Evolutionary conservation across 441 rosid species (phyloP).

Genomic region (Croton laevigatus): DNA sequence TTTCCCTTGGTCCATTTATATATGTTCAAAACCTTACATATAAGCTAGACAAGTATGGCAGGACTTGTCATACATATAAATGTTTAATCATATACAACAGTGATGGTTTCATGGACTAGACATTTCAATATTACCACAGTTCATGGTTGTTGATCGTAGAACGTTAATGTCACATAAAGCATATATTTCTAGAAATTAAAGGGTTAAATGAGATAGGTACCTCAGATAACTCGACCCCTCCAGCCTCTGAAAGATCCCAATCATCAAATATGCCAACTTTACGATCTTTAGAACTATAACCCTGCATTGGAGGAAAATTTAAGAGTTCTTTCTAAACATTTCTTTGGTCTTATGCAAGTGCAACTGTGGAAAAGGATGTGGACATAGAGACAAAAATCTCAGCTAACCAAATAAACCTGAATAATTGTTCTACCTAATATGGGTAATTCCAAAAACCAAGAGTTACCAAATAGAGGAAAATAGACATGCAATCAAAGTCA

Average conservation of each 20-base stretch:
- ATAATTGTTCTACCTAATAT: background rate
- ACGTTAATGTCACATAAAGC: conserved; percentile 3
- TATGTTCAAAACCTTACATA: background rate
- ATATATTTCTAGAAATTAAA: conserved; percentile 8
- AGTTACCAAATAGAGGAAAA: background rate
- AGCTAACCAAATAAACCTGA: background rate
- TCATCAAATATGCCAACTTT: conserved; percentile 72
- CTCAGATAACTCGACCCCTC: conserved; percentile 67
- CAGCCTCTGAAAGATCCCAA: conserved; percentile 91
- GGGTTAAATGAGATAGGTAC: conserved; percentile 34
- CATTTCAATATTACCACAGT: background rate
- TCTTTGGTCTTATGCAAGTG: background rate
- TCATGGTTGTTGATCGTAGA: conserved; percentile 6
- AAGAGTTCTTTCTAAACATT: background rate
- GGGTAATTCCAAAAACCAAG: background rate
- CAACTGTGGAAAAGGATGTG: background rate
- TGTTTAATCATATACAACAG: conserved; percentile 7
- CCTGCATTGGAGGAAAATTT: conserved; percentile 43
- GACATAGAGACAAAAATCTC: background rate
- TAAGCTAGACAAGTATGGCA: background rate
- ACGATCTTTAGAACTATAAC: conserved; percentile 81
- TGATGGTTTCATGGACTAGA: background rate
- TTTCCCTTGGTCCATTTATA: background rate
- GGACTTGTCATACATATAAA: conserved; percentile 4
- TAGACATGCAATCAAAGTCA: background rate